Base-by-base conservation (phyloP, 169 alveolate genomes). In the Plasmodium billcollinsi region DNA sequence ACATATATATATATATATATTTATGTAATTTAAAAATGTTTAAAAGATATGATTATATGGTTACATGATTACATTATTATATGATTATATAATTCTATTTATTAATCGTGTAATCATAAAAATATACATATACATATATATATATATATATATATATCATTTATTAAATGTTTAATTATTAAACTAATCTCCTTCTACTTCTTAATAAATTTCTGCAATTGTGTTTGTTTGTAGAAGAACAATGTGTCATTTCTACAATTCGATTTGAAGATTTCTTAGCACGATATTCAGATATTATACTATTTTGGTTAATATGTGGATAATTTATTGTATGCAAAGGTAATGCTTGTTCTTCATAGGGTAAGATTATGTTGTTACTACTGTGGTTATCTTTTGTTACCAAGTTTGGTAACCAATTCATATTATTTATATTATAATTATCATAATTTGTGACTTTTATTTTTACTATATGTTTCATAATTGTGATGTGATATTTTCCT, bases 121-220 rank as follows among this genome's bases (percentile, higher is more conserved):
- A 39, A 39, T 39, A 39, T 7, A 33, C 8, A 33, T 4, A 33
- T 6, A 39, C 5, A 33, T 33, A 33, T 33, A 33, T 33, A 33
- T 33, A 33, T 33, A 33, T 33, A 33, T 33, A 33, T 33, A 33
- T 33, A 33, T 33, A 33, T 33, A 5, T 7, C 8, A 39, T 39
- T 5, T 39, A 39, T 26, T 26, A 2, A 26, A 7, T 39, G 47
- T 0, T 39, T 39, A 39, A 7, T 39, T 12, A 12, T 56, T 12
- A 56, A 12, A 14, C 18, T 14, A 12, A 6, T 14, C 3, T 2
- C 11, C 11, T 24, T 18, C 52, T 39, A 29, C 50, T 39, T 61
- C 65, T 45, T 54, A 73, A 73, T 39, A 54, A 11, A 29, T 73
- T 73, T 47, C 54, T 73, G 39, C 86, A 73, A 18, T 20, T 73